phyloP scores from a whole-genome alignment of 2,329 filamentous ascomycete genomes.

The Sphaerulina populicola region DNA sequence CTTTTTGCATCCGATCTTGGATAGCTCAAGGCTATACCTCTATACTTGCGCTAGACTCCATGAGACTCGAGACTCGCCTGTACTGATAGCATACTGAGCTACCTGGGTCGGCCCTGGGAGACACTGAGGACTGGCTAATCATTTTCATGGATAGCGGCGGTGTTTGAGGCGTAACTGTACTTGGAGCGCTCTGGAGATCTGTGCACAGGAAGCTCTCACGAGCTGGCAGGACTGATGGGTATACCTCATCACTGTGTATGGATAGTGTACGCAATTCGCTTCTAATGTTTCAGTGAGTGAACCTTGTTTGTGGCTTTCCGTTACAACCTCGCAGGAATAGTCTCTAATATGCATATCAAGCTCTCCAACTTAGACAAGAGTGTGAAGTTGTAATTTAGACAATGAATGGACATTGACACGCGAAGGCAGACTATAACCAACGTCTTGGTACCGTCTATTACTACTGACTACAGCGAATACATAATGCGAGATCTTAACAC shows the following conservation, averaged over 20 bases:
- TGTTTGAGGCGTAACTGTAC: background rate
- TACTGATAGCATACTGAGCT: background rate
- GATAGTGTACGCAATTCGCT: background rate
- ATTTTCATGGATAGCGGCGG: background rate
- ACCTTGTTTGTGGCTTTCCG: no score
- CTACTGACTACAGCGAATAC: no score
- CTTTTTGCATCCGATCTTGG: background rate
- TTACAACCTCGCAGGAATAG: no score
- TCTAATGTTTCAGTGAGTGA: background rate
- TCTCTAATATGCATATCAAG: no score
- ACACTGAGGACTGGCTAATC: background rate
- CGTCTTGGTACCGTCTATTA: no score
- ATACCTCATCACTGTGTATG: background rate
- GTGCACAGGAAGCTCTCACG: background rate
- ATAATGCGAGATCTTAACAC: no score
- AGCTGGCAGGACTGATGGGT: background rate
- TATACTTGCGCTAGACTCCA: background rate
- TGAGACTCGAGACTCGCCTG: background rate
- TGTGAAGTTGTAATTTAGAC: no score
- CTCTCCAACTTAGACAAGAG: no score
- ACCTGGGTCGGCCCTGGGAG: background rate
- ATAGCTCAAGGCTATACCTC: background rate
- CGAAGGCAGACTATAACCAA: no score
- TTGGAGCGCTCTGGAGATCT: background rate
- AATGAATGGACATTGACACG: no score